Evolutionary conservation across 2,329 filamentous ascomycete species (phyloP), one percentile per base, ranked within the genome.

Genomic region (Sporothrix dimorphospora): DNA sequence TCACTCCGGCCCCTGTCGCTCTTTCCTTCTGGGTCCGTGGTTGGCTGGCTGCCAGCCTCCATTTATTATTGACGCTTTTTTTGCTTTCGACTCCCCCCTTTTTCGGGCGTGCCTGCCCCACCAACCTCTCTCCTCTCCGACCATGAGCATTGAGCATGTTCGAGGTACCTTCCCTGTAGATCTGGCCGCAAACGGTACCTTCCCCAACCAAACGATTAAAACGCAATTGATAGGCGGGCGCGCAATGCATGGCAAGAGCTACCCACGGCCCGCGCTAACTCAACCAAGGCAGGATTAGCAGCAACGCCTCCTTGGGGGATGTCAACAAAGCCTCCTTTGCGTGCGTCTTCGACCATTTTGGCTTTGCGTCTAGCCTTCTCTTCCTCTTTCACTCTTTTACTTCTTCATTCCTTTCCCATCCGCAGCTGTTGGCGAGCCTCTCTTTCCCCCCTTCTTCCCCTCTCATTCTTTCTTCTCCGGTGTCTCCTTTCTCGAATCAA

Each of bases 71-170:
- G 59, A 65, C 59, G 38, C 30, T 59, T 14, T 8, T 21, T 30
- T 30, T 16, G 34, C 34, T 27, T 19, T 65, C 45, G 42, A 9
- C 59, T 38, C 38, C 11, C n/a, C 9, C 59, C 71, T 7, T 27
- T 72, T 34, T 72, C 38, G 68, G 68, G 30, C 51, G 45, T 4
- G 47, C 42, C 63, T 71, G 47, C 72, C 68, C 72, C 72, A 71
- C 71, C 72, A 71, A 55, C 72, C 72, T 71, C 72, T 59, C 68
- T 51, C 72, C 72, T 71, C 72, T 59, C 68, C 61, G 70, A 65
- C n/a, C 16, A 67, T 24, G 49, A 40, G 11, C 67, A n/a, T 7
- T 47, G 7, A 21, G 45, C 21, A 34, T 4, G 42, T 34, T 30
- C 63, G 16, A 30, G 40, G 63, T 66, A 47, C 49, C 49, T 55